Conservation (phyloP, 2,329 filamentous ascomycete species). For the Colletotrichum sp. region DNA sequence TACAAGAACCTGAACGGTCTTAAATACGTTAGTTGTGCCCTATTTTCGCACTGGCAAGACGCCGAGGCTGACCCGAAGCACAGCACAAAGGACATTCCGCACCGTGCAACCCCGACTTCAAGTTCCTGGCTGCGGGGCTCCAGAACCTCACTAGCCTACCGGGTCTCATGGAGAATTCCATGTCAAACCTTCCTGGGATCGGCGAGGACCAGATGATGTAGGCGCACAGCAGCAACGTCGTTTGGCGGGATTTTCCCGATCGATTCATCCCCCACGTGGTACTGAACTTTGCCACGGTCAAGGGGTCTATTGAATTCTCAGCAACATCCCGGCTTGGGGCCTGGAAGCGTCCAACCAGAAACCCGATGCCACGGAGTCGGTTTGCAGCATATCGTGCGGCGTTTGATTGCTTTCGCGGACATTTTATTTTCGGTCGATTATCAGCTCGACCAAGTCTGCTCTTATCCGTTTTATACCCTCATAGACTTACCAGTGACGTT, state of each 20-base stretch:
- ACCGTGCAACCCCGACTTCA: conserved; percentile 84
- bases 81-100: conserved; percentile 83
- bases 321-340: background rate
- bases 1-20: conserved; percentile 99
- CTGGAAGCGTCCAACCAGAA: background rate
- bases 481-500: conserved; percentile 22
- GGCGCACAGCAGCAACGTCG: background rate
- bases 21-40: conserved; percentile 74
- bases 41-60: background rate
- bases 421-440: conserved; percentile 1
- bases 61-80: background rate
- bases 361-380: background rate
- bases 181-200: conserved; percentile 43
- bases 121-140: conserved; percentile 51
- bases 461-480: conserved; percentile 23
- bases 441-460: conserved; percentile 11
- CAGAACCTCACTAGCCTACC: conserved; percentile 36
- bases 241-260: background rate
- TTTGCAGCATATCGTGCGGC: conserved; percentile 13
- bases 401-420: conserved; percentile 16
- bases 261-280: background rate
- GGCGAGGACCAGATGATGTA: conserved; percentile 46
- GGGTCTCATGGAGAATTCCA: conserved; percentile 24
- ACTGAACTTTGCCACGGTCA: background rate
- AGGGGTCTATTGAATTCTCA: background rate